Percentiles rank a stretch among this genome's conserved stretches.
phyloP scores from a whole-genome alignment of 2,329 filamentous ascomycete genomes.

The Trichoderma citrinoviride region DNA sequence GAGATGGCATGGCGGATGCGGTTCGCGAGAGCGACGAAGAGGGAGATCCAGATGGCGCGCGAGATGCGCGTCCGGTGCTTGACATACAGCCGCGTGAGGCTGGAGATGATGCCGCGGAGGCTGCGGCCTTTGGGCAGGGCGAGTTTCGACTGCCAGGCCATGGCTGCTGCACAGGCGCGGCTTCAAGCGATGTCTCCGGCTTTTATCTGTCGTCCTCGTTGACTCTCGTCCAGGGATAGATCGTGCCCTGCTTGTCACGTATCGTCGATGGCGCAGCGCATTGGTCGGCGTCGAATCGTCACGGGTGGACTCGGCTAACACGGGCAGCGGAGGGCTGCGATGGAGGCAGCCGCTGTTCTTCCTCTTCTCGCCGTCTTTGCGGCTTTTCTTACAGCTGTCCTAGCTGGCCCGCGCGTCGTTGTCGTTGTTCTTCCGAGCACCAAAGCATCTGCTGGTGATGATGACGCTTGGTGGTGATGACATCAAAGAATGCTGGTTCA shows the following conservation, averaged over 20 bases:
- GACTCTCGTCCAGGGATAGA: not conserved
- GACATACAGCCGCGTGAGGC: conserved; percentile 71
- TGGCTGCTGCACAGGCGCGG: conserved; percentile 35
- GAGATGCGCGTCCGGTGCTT: conserved; percentile 79
- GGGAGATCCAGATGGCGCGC: conserved; percentile 75
- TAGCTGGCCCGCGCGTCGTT: not conserved
- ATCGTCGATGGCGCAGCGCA: conserved; percentile 10
- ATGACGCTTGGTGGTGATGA: not conserved
- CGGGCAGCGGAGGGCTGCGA: not conserved
- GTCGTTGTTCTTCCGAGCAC: not conserved
- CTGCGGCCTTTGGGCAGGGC: conserved; percentile 59
- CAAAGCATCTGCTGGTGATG: not conserved
- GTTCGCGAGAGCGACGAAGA: conserved; percentile 77
- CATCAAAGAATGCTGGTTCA: not conserved
- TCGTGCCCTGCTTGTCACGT: conserved; percentile 11
- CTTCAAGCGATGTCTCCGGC: not conserved
- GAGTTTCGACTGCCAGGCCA: conserved; percentile 76
- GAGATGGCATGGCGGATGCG: conserved; percentile 88
- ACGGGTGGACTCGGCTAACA: conserved; percentile 9
- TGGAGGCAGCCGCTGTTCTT: not conserved
- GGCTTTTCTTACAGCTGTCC: too few species aligned
- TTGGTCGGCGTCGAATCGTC: conserved; percentile 13
- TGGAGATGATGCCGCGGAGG: conserved; percentile 61
- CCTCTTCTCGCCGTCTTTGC: not conserved
- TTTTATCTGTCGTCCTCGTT: not conserved